Evolutionary conservation across 768 basidiomycete genomes (phyloP).

Genomic region (Aureoboletus auriporus): DNA sequence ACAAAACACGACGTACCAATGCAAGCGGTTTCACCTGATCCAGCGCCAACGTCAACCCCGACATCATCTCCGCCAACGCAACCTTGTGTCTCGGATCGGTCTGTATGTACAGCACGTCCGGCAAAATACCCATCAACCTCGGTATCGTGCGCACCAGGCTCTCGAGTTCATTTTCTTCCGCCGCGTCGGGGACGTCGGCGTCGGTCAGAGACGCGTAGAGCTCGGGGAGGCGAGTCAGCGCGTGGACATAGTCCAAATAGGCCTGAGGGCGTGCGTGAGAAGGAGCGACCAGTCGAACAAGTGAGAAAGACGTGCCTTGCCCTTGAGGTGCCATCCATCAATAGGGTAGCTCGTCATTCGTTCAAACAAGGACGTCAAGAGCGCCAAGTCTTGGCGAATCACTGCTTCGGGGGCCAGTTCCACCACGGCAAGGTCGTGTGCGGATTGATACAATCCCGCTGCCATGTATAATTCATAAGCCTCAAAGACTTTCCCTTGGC

Average conservation of each 20-base stretch:
- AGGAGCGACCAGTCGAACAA: background rate
- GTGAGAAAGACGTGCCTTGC: slow-evolving; percentile 53
- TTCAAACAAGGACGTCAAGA: slow-evolving; percentile 67
- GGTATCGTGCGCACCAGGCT: slow-evolving; percentile 57
- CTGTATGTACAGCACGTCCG: slow-evolving; percentile 59
- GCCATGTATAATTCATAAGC: slow-evolving; percentile 76
- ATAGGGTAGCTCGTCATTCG: slow-evolving; percentile 56
- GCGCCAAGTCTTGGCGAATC: slow-evolving; percentile 48
- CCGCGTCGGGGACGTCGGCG: slow-evolving; percentile 41
- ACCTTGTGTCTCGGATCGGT: slow-evolving; percentile 63
- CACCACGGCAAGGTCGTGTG: slow-evolving; percentile 81
- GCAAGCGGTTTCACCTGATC: slow-evolving; percentile 58
- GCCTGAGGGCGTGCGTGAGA: slow-evolving; percentile 36
- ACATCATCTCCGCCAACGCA: slow-evolving; percentile 70
- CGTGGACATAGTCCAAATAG: slow-evolving; percentile 68
- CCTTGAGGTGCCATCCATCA: slow-evolving; percentile 77
- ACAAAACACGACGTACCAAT: slow-evolving; percentile 43
- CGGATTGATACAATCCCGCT: slow-evolving; percentile 65
- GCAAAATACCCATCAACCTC: slow-evolving; percentile 61
- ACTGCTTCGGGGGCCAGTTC: slow-evolving; percentile 88
- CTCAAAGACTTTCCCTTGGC: slow-evolving; percentile 56
- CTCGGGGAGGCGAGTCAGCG: slow-evolving; percentile 56
- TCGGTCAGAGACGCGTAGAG: slow-evolving; percentile 44
- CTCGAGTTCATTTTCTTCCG: slow-evolving; percentile 53
- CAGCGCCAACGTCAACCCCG: slow-evolving; percentile 52